Base-by-base conservation (phyloP, 2,329 filamentous ascomycete species). In the Fusarium sp. region DNA sequence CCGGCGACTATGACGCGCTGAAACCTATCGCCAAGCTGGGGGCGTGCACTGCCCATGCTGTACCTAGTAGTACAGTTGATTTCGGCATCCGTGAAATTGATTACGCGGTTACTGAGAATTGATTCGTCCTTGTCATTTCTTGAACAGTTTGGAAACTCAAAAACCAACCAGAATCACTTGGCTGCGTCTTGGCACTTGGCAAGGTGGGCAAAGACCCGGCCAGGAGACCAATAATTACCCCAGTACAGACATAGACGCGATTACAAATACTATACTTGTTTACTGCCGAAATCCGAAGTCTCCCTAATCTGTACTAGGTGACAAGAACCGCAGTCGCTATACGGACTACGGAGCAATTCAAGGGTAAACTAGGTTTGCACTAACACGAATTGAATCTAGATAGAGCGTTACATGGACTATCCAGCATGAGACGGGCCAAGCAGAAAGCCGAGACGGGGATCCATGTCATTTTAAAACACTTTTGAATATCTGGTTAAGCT, bases 1-100 rank as follows among this genome's bases (percentile, higher is more conserved):
- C 32, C 24, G 13, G 26, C 26, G 41, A 38, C 32, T 43, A 60
- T 60, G 57, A 60, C 57, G 57, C 57, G 57, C 48, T 42, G 48
- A 60, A 43, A 13, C 32, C 8, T n/a, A 31, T 55, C 19, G 55
- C 57, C 57, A 47, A 60, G 57, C 36, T 24, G 19, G 19, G 19
- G 19, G 19, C 19, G 19, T 19, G 19, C 19, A 19, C 19, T 19
- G 19, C 19, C 19, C 19, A 19, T 19, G 19, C 19, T 19, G 19
- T 3, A 19, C 19, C 2, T 3, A 42, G 52, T 40, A 24, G 31
- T 28, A 43, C 15, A 19, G 7, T 13, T 25, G 4, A n/a, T 54
- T 41, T 60, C 55, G 57, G 57, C 47, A n/a, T 29, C 55, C 55
- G 48, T 54, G 24, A 10, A 32, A 48, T 34, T 11, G 47, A 55